Conservation (phyloP, 257 asterid genomes). For the Cordia subcordata region DNA sequence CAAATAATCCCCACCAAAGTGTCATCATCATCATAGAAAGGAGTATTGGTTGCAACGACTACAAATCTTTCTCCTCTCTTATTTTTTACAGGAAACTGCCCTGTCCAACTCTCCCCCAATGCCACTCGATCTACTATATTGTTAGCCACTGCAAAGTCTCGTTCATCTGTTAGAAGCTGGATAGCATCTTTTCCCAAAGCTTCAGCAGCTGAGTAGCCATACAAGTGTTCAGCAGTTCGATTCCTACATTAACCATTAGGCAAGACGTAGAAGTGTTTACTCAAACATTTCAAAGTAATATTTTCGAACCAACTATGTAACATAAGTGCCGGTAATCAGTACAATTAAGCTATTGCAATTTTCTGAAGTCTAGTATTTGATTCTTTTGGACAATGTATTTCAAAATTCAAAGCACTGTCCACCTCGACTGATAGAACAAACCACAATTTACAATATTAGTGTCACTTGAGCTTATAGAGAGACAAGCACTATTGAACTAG, state of each 20-base stretch:
- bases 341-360: neutral
- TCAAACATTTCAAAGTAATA: neutral
- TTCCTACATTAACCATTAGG: conserved; percentile 53
- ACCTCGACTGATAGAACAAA: neutral
- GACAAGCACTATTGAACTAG: too few species aligned
- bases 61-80: conserved; percentile 57
- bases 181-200: conserved; percentile 58
- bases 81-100: conserved; percentile 67
- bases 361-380: neutral
- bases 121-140: conserved; percentile 46
- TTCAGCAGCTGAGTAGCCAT: conserved; percentile 68
- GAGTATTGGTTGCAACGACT: conserved; percentile 60
- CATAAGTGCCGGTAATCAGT: neutral
- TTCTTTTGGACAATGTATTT: neutral
- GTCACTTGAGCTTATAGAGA: too few species aligned
- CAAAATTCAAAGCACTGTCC: neutral
- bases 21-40: conserved; percentile 80
- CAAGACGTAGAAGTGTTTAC: neutral
- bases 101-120: conserved; percentile 81
- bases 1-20: conserved; percentile 60
- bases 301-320: neutral
- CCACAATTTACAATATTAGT: neutral
- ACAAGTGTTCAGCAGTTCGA: conserved; percentile 63
- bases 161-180: conserved; percentile 46
- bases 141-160: conserved; percentile 37